phyloP scores from a whole-genome alignment of 2,329 filamentous ascomycete genomes.

The Botryosphaeria dothidea region DNA sequence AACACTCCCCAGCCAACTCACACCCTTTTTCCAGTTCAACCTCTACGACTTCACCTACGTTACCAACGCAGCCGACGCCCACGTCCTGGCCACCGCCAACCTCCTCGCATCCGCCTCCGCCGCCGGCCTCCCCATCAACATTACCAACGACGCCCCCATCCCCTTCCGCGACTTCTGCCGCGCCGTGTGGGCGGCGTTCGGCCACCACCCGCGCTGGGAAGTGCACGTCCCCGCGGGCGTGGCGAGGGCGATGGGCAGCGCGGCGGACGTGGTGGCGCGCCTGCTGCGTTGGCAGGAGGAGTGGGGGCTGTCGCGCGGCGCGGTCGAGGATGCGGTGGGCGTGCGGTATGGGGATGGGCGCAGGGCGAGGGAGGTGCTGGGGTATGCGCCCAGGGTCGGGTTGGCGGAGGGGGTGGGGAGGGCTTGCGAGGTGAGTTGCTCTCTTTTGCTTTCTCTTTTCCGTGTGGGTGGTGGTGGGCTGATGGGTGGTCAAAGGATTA shows the following conservation, averaged over 20 bases:
- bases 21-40: too few relatives aligned
- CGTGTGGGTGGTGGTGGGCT: not conserved
- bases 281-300: slow-evolving; percentile 34
- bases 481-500: not conserved
- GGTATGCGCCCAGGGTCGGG: slow-evolving; percentile 53
- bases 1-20: too few relatives aligned
- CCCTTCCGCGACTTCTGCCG: slow-evolving; percentile 91
- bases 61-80: slow-evolving; percentile 71
- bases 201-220: slow-evolving; percentile 52
- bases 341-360: slow-evolving; percentile 55
- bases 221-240: slow-evolving; percentile 50
- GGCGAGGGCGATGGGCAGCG: slow-evolving; percentile 50
- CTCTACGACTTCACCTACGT: slow-evolving; percentile 73
- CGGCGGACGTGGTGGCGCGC: slow-evolving; percentile 51
- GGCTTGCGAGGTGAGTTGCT: slow-evolving; percentile 12
- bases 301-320: slow-evolving; percentile 42
- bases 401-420: slow-evolving; percentile 52
- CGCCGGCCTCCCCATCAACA: slow-evolving; percentile 79
- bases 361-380: slow-evolving; percentile 54
- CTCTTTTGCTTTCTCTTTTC: not conserved
- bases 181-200: slow-evolving; percentile 69
- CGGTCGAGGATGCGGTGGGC: slow-evolving; percentile 56
- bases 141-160: slow-evolving; percentile 85
- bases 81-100: slow-evolving; percentile 76
- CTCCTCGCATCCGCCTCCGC: slow-evolving; percentile 59